phyloP scores from a whole-genome alignment of 768 basidiomycete genomes.

The Lactarius hatsudake region DNA sequence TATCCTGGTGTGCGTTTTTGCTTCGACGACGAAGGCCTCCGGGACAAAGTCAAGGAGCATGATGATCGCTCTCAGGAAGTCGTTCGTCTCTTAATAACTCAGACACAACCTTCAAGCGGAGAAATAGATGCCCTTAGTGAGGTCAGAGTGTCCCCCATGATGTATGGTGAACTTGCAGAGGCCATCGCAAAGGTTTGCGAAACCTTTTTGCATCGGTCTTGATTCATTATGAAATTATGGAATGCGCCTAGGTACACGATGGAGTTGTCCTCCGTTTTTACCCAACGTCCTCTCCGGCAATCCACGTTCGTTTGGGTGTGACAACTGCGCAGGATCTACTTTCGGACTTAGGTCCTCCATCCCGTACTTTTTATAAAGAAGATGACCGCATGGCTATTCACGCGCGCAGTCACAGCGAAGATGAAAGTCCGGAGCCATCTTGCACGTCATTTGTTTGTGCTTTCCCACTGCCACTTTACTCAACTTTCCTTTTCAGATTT shows the following conservation, averaged over 20 bases:
- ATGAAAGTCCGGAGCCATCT: constrained; percentile 50
- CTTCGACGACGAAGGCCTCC: constrained; percentile 66
- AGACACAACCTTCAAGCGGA: constrained; percentile 57
- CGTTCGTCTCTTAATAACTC: constrained; percentile 68
- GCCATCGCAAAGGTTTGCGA: constrained; percentile 62
- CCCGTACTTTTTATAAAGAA: constrained; percentile 79
- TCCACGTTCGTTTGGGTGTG: constrained; percentile 64
- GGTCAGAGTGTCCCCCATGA: constrained; percentile 57
- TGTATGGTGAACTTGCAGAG: constrained; percentile 68
- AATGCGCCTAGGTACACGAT: constrained; percentile 56
- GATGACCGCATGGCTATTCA: constrained; percentile 88
- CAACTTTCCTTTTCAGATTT: constrained; percentile 55
- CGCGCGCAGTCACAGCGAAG: constrained; percentile 42
- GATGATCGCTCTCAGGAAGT: constrained; percentile 73
- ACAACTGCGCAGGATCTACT: constrained; percentile 83
- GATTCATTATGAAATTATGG: constrained; percentile 10
- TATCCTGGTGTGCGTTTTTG: constrained; percentile 86
- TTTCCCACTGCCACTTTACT: constrained; percentile 6
- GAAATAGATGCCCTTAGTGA: constrained; percentile 71
- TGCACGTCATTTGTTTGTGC: constrained; percentile 36
- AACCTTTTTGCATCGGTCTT: not conserved
- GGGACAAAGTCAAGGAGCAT: constrained; percentile 48
- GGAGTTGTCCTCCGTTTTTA: constrained; percentile 71
- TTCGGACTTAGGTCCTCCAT: constrained; percentile 75
- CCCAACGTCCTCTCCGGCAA: constrained; percentile 47